Percentiles rank a stretch among this genome's conserved stretches.
These are phyloP conservation scores for Schwanniomyces polymorphus DNA, from an alignment of 805 yeast species.

Conservation along the genomic window DNA sequence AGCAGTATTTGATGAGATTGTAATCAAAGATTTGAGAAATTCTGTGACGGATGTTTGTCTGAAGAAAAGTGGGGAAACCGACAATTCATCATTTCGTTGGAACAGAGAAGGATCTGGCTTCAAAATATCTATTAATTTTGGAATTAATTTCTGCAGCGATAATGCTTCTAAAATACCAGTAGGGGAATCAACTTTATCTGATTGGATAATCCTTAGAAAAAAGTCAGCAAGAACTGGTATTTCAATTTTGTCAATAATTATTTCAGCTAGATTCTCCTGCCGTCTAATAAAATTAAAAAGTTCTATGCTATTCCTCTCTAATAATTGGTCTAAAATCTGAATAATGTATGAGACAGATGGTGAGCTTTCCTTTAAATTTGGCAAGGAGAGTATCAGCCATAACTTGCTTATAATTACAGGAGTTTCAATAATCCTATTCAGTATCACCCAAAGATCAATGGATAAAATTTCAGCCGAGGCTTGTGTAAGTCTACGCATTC, in stretches of 20 bases:
- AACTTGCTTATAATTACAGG: slow-evolving; percentile 39
- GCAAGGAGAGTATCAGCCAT: slow-evolving; percentile 38
- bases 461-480: slow-evolving; percentile 41
- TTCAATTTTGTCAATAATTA: slow-evolving; percentile 82
- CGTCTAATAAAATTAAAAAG: slow-evolving; percentile 69
- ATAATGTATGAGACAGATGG: slow-evolving; percentile 40
- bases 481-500: slow-evolving; percentile 36
- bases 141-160: slow-evolving; percentile 70
- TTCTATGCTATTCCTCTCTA: slow-evolving; percentile 58
- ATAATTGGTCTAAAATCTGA: slow-evolving; percentile 83
- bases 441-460: slow-evolving; percentile 42
- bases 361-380: slow-evolving; percentile 33
- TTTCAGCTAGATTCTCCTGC: slow-evolving; percentile 70
- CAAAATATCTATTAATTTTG: slow-evolving; percentile 68
- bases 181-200: slow-evolving; percentile 87
- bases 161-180: slow-evolving; percentile 82
- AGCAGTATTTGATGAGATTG: slow-evolving; percentile 81
- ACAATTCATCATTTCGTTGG: slow-evolving; percentile 13
- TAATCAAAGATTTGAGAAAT: slow-evolving; percentile 88
- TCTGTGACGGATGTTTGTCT: slow-evolving; percentile 95
- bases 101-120: slow-evolving; percentile 67
- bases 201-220: slow-evolving; percentile 80
- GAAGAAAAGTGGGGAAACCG: slow-evolving; percentile 34
- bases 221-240: slow-evolving; percentile 95
- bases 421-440: slow-evolving; percentile 42